Base-by-base conservation (phyloP, 1,139 yeast genomes). In the Candida neerlandica region DNA sequence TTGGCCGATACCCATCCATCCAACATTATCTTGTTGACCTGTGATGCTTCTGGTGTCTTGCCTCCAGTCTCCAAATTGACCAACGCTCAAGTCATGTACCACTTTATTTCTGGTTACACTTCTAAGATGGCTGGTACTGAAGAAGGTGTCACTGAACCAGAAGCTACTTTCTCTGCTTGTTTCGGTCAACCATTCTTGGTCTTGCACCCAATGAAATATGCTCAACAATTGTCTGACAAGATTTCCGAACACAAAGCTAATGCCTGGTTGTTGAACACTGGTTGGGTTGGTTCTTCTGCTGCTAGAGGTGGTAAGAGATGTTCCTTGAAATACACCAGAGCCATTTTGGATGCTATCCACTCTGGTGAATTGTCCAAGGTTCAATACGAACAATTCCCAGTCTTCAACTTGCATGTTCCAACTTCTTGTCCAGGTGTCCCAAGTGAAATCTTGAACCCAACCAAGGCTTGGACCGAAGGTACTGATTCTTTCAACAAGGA, bases 111-210 rank as follows among this genome's bases (percentile, higher is more conserved):
- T 56, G 99, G 99, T 68, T 94, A 94, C 83, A 94, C 99, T 56
- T 92, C 98, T 53, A 94, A 94, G 84, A 94, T 94, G 96, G 97
- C 99, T 57, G 99, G 99, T 73, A 94, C 99, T 51, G 99, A 94
- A 77, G 96, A 90, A 71, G 99, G 99, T 75, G 90, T 94, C 60
- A 92, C 98, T 58, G 98, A 94, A 77, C 98, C 99, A 54, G 92
- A 89, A 73, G 96, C 98, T 51, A 90, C 97, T 27, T 94, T 94
- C 83, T 89, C 97, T 58, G 97, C 99, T 51, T 94, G 99, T 80
- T 94, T 92, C 73, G 99, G 99, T 66, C 98, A 94, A 79, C 99
- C 99, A 58, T 94, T 94, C 88, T 81, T 94, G 75, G 98, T 94
- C 44, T 80, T 94, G 72, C 99, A 94, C 75, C 99, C 99, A 71